phyloP scores from a whole-genome alignment of 495 filamentous ascomycete species.

The Neurospora hispaniola region DNA sequence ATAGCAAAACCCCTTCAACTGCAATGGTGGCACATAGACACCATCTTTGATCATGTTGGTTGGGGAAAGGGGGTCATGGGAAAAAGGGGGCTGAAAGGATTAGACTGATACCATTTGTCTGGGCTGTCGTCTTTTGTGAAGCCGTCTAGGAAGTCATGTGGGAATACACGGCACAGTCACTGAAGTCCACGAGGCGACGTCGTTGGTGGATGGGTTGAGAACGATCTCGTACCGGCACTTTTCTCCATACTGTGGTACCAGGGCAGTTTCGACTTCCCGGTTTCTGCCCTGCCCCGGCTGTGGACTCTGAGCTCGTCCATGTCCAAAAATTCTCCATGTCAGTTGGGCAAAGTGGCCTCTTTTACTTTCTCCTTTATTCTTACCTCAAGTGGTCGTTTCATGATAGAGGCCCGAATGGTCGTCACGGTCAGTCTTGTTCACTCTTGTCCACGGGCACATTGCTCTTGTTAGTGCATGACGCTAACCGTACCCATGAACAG shows the following conservation, averaged over 20 bases:
- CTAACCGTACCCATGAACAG: neutral
- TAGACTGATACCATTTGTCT: conserved; percentile 4
- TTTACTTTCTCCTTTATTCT: no score
- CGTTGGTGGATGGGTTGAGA: neutral
- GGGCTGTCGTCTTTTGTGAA: neutral
- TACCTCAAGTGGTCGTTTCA: neutral
- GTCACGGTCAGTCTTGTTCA: no score
- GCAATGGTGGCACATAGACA: neutral
- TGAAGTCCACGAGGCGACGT: neutral
- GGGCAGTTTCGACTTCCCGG: neutral
- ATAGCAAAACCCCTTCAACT: neutral
- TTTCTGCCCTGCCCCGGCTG: neutral
- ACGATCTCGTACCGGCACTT: no score
- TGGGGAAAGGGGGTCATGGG: neutral
- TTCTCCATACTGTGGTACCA: neutral
- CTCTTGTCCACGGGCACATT: neutral
- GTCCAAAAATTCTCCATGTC: neutral
- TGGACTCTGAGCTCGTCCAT: neutral
- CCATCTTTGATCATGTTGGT: neutral
- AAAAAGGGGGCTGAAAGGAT: neutral
- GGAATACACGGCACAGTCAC: neutral
- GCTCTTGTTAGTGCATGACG: neutral
- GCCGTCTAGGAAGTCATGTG: neutral
- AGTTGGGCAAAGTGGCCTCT: neutral
- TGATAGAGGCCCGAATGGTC: neutral